Conservation (phyloP, 2,329 filamentous ascomycete species). For the Penicillium brasilianum region DNA sequence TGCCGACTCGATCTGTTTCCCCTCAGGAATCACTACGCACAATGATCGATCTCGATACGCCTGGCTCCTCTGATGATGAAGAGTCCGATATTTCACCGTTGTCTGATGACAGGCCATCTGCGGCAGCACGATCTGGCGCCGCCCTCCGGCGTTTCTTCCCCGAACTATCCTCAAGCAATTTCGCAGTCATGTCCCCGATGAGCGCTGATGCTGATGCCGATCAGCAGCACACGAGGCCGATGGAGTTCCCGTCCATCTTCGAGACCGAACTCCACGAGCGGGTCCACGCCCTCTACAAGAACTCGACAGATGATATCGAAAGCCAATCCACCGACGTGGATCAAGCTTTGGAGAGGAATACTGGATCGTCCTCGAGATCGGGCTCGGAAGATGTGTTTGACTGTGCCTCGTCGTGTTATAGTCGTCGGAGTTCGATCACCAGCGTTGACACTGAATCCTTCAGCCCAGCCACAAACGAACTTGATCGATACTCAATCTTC, state of each 20-base stretch:
- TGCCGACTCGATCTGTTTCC: slow-evolving; percentile 16
- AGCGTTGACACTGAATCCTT: slow-evolving; percentile 37
- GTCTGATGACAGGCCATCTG: slow-evolving; percentile 22
- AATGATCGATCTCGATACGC: slow-evolving; percentile 23
- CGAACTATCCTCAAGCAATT: slow-evolving; percentile 34
- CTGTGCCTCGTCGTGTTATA: slow-evolving; percentile 44
- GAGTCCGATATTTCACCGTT: slow-evolving; percentile 36
- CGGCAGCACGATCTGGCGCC: slow-evolving; percentile 23
- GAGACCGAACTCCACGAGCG: slow-evolving; percentile 26
- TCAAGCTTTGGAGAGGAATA: slow-evolving; percentile 7
- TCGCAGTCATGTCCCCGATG: slow-evolving; percentile 33
- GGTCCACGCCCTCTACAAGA: slow-evolving; percentile 24
- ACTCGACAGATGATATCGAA: slow-evolving; percentile 5
- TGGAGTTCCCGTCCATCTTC: slow-evolving; percentile 8
- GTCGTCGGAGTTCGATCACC: slow-evolving; percentile 40
- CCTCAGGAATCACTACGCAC: slow-evolving; percentile 17
- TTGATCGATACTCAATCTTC: slow-evolving; percentile 33
- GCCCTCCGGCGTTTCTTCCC: slow-evolving; percentile 38
- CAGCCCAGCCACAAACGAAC: neutral
- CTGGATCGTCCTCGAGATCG: slow-evolving; percentile 31
- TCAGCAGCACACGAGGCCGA: slow-evolving; percentile 16
- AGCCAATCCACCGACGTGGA: slow-evolving; percentile 4
- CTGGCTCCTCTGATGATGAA: slow-evolving; percentile 18
- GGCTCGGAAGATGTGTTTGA: slow-evolving; percentile 36
- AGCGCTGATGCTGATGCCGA: slow-evolving; percentile 10